Percentiles rank a stretch among this genome's conserved stretches.
phyloP scores from a whole-genome alignment of 2,329 filamentous ascomycete genomes.

The Colletotrichum sp. region DNA sequence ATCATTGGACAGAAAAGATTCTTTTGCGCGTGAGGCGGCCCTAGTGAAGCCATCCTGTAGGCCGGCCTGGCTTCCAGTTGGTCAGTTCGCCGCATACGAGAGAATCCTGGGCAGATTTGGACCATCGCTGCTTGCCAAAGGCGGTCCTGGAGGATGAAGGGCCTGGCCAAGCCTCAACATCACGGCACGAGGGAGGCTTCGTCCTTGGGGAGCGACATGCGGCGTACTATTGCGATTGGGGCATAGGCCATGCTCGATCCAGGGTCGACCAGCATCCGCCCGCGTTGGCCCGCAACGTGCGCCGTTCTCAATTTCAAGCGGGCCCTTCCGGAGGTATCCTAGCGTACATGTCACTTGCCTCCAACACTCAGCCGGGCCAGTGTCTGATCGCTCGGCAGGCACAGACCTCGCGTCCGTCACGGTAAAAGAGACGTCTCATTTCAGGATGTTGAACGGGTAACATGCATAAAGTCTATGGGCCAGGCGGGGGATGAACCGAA shows the following conservation, averaged over 20 bases:
- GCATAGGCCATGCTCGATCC: neutral
- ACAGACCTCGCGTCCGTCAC: conserved; percentile 6
- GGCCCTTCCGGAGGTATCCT: conserved; percentile 15
- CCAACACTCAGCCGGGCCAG: neutral
- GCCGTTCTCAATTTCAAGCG: conserved; percentile 20
- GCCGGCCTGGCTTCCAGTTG: conserved; percentile 50
- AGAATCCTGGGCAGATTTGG: conserved; percentile 22
- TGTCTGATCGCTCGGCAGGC: conserved; percentile 19
- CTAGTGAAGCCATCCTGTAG: conserved; percentile 42
- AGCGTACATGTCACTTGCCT: neutral
- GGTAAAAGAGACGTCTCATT: neutral
- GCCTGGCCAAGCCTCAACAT: neutral
- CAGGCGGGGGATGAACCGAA: neutral
- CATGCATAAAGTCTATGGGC: neutral
- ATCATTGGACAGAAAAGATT: conserved; percentile 46
- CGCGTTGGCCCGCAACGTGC: conserved; percentile 18
- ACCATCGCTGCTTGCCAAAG: neutral
- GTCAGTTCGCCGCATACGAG: conserved; percentile 32
- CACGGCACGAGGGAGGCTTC: neutral
- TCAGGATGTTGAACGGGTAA: neutral
- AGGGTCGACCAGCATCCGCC: conserved; percentile 15
- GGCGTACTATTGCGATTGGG: conserved; percentile 6
- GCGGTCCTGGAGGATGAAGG: neutral
- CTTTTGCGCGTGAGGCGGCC: conserved; percentile 31
- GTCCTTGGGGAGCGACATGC: neutral